Base-by-base conservation (phyloP, 2,329 filamentous ascomycete genomes). In the Pseudogymnoascus sp. region DNA sequence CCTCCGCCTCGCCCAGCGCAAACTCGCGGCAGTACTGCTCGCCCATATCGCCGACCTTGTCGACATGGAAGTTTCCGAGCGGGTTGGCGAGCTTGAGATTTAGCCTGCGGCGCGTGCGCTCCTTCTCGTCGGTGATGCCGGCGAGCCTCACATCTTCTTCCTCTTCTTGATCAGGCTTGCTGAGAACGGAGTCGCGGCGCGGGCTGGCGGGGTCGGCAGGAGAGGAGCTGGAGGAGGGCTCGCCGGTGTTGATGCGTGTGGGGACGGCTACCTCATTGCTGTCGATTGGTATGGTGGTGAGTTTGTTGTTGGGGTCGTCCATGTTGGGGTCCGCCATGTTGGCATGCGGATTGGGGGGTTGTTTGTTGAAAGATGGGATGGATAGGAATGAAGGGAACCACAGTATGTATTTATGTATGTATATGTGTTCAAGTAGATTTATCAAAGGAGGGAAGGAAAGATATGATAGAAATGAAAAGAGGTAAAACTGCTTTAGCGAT, bases 21-120 rank as follows among this genome's bases (percentile, higher is more conserved):
- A 88, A 78, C 61, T 80, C 75, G 25, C 78, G 74, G 23, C 83
- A 85, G 72, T 87, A 89, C 4, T 79, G 78, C 62, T 83, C 81
- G 13, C 85, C 86, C 74, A 82, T 81, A 36, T 76, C 77, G 57
- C 77, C 78, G 13, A 90, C 77, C 66, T 85, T 79, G 4, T 79
- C 76, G 43, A 79, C 75, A 14, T 73, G 77, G 64, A 78, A 78
- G 11, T 79, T 80, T 3, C 78, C 77, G 6, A 84, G 74, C 8
- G 82, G 82, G 66, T 84, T 84, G 21, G 79, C 80, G 51, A 84
- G 77, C 70, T 81, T 83, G 3, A 81, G 80, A 63, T 78, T 77
- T 62, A 76, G 66, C 61, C 76, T 75, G n/a, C 69, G 69, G 13
- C 73, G 72, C 5, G 71, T 72, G 6, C 68, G 70, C 43, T 75